Percentiles rank a stretch among this genome's conserved stretches.
These are phyloP conservation scores for Lodderomyces orthopsilosis DNA, from an alignment of 1,139 yeast species.

Conservation along the genomic window DNA sequence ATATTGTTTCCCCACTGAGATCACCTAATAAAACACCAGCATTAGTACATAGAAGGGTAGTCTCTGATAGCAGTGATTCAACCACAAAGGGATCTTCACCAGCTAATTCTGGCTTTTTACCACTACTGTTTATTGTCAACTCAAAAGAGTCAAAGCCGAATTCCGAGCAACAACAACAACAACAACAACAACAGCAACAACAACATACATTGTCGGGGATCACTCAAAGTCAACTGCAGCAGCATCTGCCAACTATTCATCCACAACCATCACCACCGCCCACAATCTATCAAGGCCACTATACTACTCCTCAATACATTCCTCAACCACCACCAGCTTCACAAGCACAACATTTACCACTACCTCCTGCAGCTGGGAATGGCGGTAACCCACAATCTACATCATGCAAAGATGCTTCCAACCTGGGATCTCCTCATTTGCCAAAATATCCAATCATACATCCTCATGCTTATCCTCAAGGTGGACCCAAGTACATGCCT, in stretches of 20 bases:
- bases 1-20: slow-evolving; percentile 29
- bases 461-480: slow-evolving; percentile 11
- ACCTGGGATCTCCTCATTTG: slow-evolving; percentile 34
- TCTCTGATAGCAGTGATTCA: slow-evolving; percentile 27
- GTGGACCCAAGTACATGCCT: slow-evolving; percentile 8
- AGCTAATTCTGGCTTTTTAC: not conserved
- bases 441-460: slow-evolving; percentile 27
- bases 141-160: not conserved
- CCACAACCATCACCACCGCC: slow-evolving; percentile 12
- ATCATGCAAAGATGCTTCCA: slow-evolving; percentile 5
- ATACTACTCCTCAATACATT: slow-evolving; percentile 20
- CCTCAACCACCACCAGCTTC: slow-evolving; percentile 11
- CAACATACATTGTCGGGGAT: slow-evolving; percentile 8
- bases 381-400: slow-evolving; percentile 1
- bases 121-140: not conserved
- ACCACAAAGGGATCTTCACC: slow-evolving; percentile 1
- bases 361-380: slow-evolving; percentile 5
- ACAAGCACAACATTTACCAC: slow-evolving; percentile 12
- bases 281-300: slow-evolving; percentile 28
- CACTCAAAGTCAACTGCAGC: slow-evolving; percentile 11
- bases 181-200: slow-evolving; percentile 12
- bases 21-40: slow-evolving; percentile 36
- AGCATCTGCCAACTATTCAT: slow-evolving; percentile 12
- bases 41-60: slow-evolving; percentile 23
- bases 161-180: slow-evolving; percentile 14